Evolutionary conservation across 192 early-diverging fungal genomes (phyloP).

Genomic region (Coemansia sp.): DNA sequence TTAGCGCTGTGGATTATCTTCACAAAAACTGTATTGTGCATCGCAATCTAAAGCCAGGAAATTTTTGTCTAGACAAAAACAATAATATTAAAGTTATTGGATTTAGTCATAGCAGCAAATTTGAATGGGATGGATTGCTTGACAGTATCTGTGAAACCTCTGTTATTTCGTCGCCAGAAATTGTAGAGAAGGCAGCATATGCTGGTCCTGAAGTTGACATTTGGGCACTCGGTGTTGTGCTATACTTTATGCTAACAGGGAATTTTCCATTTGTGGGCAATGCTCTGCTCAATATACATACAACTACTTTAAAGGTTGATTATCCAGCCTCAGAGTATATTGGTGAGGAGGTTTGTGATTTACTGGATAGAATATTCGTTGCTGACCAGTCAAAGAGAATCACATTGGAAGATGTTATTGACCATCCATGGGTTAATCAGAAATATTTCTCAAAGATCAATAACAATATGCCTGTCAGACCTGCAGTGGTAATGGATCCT

Average conservation of each 20-base stretch:
- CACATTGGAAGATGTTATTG: conserved; percentile 65
- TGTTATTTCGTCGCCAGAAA: not conserved
- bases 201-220: conserved; percentile 7
- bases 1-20: conserved; percentile 2
- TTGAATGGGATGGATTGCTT: not conserved
- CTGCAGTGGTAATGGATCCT: conserved; percentile 37
- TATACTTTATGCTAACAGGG: conserved; percentile 4
- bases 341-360: conserved; percentile 53
- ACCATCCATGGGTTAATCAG: conserved; percentile 75
- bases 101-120: not conserved
- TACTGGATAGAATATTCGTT: conserved; percentile 68
- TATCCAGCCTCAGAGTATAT: conserved; percentile 60
- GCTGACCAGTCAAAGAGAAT: conserved; percentile 66
- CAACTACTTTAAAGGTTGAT: conserved; percentile 67
- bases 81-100: not conserved
- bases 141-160: not conserved
- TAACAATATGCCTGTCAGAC: conserved; percentile 64
- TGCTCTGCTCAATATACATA: conserved; percentile 73
- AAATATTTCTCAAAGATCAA: conserved; percentile 48
- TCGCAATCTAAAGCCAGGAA: not conserved
- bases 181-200: not conserved
- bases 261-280: conserved; percentile 22
- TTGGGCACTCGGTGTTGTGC: not conserved
- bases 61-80: not conserved
- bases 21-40: conserved; percentile 5